Percentiles rank a stretch among this genome's conserved stretches.
phyloP scores from a whole-genome alignment of 83 land plant species.

The Picea mariana region DNA sequence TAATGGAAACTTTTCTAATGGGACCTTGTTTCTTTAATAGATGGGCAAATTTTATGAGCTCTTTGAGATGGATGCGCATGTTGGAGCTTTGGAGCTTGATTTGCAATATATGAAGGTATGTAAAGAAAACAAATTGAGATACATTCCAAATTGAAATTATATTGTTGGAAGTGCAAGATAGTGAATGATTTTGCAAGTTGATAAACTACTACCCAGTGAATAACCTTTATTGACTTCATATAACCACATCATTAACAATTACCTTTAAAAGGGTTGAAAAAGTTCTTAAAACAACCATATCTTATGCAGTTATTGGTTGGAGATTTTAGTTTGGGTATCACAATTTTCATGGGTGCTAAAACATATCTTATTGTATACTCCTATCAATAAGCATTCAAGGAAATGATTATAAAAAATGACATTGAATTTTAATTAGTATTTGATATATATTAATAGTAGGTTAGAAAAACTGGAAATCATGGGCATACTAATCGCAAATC shows the following conservation, averaged over 20 bases:
- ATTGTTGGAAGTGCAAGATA: neutral
- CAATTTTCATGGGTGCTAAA: neutral
- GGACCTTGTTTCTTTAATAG: slow-evolving; percentile 39
- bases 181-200: neutral
- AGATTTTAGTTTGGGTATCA: neutral
- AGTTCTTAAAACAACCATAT: neutral
- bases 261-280: neutral
- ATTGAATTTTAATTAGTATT: neutral
- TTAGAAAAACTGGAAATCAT: no score
- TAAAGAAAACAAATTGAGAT: neutral
- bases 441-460: neutral
- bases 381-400: no score
- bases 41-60: slow-evolving; percentile 99
- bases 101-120: slow-evolving; percentile 95
- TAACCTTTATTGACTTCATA: neutral
- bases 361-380: neutral
- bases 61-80: slow-evolving; percentile 99
- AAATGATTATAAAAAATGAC: no score
- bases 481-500: neutral
- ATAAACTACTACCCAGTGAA: neutral
- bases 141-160: neutral
- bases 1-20: slow-evolving; percentile 2
- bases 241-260: neutral
- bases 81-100: slow-evolving; percentile 90
- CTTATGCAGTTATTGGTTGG: neutral